Evolutionary conservation across 179 eudicot species (phyloP), one percentile per base, ranked within the genome.

Genomic region (Dionaea muscipula): DNA sequence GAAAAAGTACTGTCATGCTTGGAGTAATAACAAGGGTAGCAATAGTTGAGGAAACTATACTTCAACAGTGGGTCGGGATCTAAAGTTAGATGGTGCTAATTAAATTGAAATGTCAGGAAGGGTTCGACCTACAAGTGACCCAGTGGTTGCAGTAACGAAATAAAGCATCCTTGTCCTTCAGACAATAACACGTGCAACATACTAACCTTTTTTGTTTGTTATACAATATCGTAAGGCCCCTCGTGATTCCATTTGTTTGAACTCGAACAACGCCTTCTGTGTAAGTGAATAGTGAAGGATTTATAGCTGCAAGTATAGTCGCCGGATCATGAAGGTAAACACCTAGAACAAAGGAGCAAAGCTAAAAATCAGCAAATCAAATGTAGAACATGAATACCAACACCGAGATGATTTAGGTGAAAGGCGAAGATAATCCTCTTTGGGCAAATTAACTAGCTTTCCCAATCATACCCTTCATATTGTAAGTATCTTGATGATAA

Each of bases 241-340:
- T 84, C 3, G 78, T 74, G 69, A 91, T 84, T 61, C 98, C 98
- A 23, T 31, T 67, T 27, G 80, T 84, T 67, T 91, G 98, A 57
- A 91, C 95, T 66, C 98, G 77, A 16, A 84, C 84, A 24, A 62
- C 84, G 43, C 98, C 98, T 70, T 91, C 93, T 27, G 72, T 69
- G 56, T 69, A 91, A 40, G 98, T 91, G 55, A 91, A 40, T 39
- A 91, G 65, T 28, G 98, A 87, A 54, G 98, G 96, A 65, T 86
- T 64, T 59, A 87, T 78, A 57, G 98, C 98, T 64, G 84, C 96
- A 55, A 91, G 75, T 63, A 87, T 43, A 52, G 94, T 62, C 4
- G 94, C 72, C 39, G 96, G 98, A 73, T 91, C 98, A 40, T 91
- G 98, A 65, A 91, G 93, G 61, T 87, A 91, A 57, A 84, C 94